Evolutionary conservation across 139 green algal species (phyloP).

Genomic region (Limnomonas spitsbergensis): DNA sequence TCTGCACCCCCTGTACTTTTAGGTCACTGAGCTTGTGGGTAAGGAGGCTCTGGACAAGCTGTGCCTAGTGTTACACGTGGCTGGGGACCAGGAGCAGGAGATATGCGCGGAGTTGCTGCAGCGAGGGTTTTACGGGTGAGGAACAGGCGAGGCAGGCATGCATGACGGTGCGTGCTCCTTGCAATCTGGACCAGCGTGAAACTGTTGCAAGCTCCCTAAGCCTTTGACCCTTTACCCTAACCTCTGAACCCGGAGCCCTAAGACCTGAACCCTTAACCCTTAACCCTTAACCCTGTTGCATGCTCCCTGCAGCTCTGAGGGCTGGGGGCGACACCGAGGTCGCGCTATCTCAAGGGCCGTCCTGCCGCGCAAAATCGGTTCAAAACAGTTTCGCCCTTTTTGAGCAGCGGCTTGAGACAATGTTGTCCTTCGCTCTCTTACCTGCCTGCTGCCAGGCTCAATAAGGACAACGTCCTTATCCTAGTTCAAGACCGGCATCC

Average conservation of each 20-base stretch:
- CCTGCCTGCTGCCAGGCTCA: too few species aligned
- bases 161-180: neutral
- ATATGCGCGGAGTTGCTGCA: slow-evolving; percentile 24
- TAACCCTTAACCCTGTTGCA: neutral
- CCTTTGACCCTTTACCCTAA: neutral
- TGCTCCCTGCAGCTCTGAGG: neutral
- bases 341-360: too few species aligned
- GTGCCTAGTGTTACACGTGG: slow-evolving; percentile 32
- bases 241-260: neutral
- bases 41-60: slow-evolving; percentile 20
- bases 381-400: too few species aligned
- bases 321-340: too few species aligned
- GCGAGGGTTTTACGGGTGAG: slow-evolving; percentile 34
- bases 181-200: neutral
- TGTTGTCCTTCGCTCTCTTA: too few species aligned
- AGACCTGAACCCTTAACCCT: neutral
- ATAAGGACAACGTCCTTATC: neutral
- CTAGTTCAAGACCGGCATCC: slow-evolving; percentile 1
- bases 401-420: too few species aligned
- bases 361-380: too few species aligned
- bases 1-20: neutral
- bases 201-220: neutral
- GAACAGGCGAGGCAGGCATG: neutral
- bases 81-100: slow-evolving; percentile 36
- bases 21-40: slow-evolving; percentile 14